A percentile compares a stretch with the other conserved stretches of the same genome.
Evolutionary conservation across 108 stramenopile genomes (phyloP).

Genomic region (Discostella pseudostelligera): DNA sequence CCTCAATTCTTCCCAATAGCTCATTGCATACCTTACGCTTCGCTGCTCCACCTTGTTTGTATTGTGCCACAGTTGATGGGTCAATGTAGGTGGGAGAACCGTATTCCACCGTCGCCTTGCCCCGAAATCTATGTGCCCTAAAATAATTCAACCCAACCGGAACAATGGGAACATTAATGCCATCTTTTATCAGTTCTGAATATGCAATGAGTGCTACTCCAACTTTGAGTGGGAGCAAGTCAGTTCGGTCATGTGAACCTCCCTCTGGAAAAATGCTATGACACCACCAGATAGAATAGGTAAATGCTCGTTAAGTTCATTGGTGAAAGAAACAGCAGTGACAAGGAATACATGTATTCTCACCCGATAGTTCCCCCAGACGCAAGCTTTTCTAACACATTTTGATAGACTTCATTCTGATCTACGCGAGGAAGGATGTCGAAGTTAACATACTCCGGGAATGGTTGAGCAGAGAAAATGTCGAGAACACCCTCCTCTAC

Average conservation of each 20-base stretch:
- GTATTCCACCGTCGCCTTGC: constrained; percentile 87
- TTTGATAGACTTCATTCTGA: constrained; percentile 81
- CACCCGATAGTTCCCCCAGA: constrained; percentile 68
- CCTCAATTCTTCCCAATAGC: constrained; percentile 80
- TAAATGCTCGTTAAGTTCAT: too few species aligned
- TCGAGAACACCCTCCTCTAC: constrained; percentile 39
- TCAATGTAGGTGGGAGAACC: constrained; percentile 81
- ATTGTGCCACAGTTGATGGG: constrained; percentile 63
- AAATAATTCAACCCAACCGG: constrained; percentile 99
- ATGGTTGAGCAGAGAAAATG: constrained; percentile 33
- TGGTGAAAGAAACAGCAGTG: too few species aligned
- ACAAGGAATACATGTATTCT: too few species aligned
- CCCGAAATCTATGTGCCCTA: constrained; percentile 90
- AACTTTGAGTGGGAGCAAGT: constrained; percentile 96
- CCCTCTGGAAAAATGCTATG: constrained; percentile 96
- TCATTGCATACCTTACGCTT: constrained; percentile 82
- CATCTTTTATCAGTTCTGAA: constrained; percentile 86
- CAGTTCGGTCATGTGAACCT: constrained; percentile 96
- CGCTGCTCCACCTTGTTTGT: constrained; percentile 63
- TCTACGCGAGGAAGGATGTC: constrained; percentile 87
- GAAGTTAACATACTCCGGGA: constrained; percentile 50
- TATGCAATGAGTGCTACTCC: constrained; percentile 98
- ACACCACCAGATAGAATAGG: too few species aligned
- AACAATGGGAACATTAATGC: constrained; percentile 90
- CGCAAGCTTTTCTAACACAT: constrained; percentile 78